Evolutionary conservation across 768 basidiomycete genomes (phyloP), one percentile per base, ranked within the genome.

Genomic region (Goffeauzyma gilvescens): DNA sequence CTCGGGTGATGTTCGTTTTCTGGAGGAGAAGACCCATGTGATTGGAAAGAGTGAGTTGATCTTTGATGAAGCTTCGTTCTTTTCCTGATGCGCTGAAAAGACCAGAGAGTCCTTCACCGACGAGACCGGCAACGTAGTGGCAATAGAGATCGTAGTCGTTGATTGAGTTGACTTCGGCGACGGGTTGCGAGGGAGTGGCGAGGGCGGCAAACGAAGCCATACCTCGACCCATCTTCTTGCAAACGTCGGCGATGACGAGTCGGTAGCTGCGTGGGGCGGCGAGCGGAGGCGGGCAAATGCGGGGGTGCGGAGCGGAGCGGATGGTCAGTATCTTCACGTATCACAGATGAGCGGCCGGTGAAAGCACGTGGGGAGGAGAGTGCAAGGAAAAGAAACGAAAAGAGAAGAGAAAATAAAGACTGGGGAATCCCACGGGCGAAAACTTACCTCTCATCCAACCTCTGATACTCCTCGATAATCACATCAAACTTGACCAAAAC

Each of bases 1-100:
- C 90, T 46, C 90, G 82, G 42, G 86, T 83, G 63, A 98, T 93
- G 63, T 98, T 98, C 21, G 87, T 93, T 67, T 98, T 98, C 64
- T 98, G 90, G 9, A 98, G 74, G 33, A 95, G 68, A 23, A 86
- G 71, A n/a, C 90, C 90, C 79, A 93, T 84, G 8, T 80, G 80
- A 66, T 93, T 90, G 55, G 80, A 76, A 2, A 96, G 72, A 51
- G 81, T 81, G 47, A 93, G 75, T 59, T 93, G 82, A 22, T 73
- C 66, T 22, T 72, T 77, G 26, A 98, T 65, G 68, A 74, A 81
- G 0, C 71, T 55, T 0, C 69, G 70, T 62, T 95, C 89, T 57
- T 85, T 87, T 20, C 74, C 75, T 5, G 85, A 83, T 3, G 80
- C 80, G 13, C 81, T 69, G 68, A 85, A 90, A 32, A 96, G 69